Evolutionary conservation across 495 filamentous ascomycete genomes (phyloP), one percentile per base, ranked within the genome.

Genomic region (Aspergillus heteromorphus): DNA sequence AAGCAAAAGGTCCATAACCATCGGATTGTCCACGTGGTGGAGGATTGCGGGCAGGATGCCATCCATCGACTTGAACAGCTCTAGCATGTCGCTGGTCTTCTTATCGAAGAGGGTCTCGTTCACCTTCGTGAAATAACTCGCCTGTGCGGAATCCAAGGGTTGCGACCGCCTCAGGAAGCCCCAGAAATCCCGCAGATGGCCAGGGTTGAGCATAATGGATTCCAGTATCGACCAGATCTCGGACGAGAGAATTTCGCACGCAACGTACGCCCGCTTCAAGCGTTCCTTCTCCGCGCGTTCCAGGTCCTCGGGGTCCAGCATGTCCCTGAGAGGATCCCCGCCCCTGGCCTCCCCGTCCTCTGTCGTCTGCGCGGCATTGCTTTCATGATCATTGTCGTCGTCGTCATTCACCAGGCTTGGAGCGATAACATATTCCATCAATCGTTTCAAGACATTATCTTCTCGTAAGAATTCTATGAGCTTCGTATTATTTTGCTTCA

Each of bases 101-200:
- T 91, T 95, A 69, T 97, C 95, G 50, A 99, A 84, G 16, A 99
- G 73, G 2, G 91, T 85, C 68, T 99, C 93, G 72, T 97, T 97
- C 59, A 99, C 90, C 65, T 97, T 99, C 14, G 93, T 97, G 66
- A 99, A 99, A 60, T 97, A 97, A 58, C 92, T 91, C 6, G 93
- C 93, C 72, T 96, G 92, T 2, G 96, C 76, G 20, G 91, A 86
- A 66, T 97, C 92, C 48, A 99, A 79, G 14, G 92, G 89, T 17
- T 89, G 73, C 4, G 87, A 75, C 18, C 84, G 80, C 61, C 88
- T 87, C 48, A 97, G 66, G 68, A 95, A 99, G 13, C 84, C 75
- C 93, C 93, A 99, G 71, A 97, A 97, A 51, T 86, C 79, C 49
- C 85, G 83, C 54, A 99, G 64, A 42, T 88, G 79, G 7, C 79